Evolutionary conservation across 345 rosid species (phyloP).

Genomic region (Heritiera littoralis): DNA sequence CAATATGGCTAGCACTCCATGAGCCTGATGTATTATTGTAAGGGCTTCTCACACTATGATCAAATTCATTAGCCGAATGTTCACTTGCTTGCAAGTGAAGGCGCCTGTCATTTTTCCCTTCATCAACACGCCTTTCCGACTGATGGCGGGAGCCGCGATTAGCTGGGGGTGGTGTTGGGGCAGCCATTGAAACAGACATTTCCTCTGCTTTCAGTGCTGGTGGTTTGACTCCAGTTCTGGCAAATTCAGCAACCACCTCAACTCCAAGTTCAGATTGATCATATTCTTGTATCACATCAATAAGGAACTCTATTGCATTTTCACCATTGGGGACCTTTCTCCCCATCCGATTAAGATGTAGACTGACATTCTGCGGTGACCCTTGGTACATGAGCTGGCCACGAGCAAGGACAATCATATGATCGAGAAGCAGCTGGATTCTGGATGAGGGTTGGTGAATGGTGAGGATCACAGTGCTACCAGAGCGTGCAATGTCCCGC

Average conservation of each 20-base stretch:
- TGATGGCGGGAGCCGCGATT: conserved; percentile 13
- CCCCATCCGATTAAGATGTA: conserved; percentile 56
- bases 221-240: conserved; percentile 52
- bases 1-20: conserved; percentile 50
- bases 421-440: conserved; percentile 59
- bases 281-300: conserved; percentile 64
- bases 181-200: conserved; percentile 32
- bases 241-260: conserved; percentile 53
- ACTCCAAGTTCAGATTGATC: conserved; percentile 59
- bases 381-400: conserved; percentile 78
- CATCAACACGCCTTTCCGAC: not conserved
- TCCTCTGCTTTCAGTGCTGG: conserved; percentile 41
- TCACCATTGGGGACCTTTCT: conserved; percentile 59
- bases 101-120: conserved; percentile 27
- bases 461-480: conserved; percentile 69
- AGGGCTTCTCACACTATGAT: conserved; percentile 55
- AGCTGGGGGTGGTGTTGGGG: conserved; percentile 33
- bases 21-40: conserved; percentile 40
- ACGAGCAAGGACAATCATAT: conserved; percentile 61
- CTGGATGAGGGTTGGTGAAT: conserved; percentile 70
- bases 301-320: conserved; percentile 54
- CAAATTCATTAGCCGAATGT: conserved; percentile 33
- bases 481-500: conserved; percentile 58
- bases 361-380: conserved; percentile 50
- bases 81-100: conserved; percentile 31